phyloP scores from a whole-genome alignment of 2,329 filamentous ascomycete genomes.

The Chrysosphaeria jannelii region DNA sequence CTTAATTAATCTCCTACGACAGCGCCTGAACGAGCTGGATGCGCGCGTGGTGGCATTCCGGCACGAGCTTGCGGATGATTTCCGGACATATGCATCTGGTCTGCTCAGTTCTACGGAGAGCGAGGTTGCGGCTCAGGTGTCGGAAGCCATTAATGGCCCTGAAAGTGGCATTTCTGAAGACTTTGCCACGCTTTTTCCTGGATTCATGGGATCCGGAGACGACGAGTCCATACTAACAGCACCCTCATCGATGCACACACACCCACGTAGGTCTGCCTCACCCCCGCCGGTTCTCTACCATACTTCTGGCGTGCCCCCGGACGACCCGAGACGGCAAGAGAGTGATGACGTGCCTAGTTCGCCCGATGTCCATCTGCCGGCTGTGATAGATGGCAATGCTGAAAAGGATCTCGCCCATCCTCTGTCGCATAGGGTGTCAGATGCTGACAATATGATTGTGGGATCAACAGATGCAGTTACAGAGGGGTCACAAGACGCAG shows the following conservation, averaged over 20 bases:
- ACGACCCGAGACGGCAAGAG: constrained; percentile 7
- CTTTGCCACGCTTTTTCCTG: constrained; percentile 14
- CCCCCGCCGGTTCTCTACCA: constrained; percentile 13
- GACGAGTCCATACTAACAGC: constrained; percentile 3
- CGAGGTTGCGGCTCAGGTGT: constrained; percentile 16
- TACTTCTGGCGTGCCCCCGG: constrained; percentile 10
- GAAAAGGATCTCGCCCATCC: background rate
- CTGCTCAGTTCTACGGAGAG: constrained; percentile 17
- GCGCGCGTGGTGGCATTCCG: constrained; percentile 24
- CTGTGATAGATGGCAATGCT: too few relatives aligned
- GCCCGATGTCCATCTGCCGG: background rate
- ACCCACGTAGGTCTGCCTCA: constrained; percentile 6
- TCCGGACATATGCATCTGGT: constrained; percentile 20
- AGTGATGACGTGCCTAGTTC: background rate
- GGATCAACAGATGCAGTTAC: background rate
- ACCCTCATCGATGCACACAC: constrained; percentile 3
- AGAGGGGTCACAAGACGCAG: constrained; percentile 3
- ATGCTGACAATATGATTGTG: background rate
- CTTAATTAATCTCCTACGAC: constrained; percentile 20
- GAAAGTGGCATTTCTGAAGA: constrained; percentile 10
- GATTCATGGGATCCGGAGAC: constrained; percentile 7
- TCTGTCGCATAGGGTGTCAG: constrained; percentile 1
- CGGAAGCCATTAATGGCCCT: constrained; percentile 14
- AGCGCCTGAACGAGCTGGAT: constrained; percentile 24
- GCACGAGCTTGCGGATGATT: constrained; percentile 24